A percentile compares a stretch with the other conserved stretches of the same genome.
Conservation (phyloP, 345 rosid species). For the Heritiera fomes region DNA sequence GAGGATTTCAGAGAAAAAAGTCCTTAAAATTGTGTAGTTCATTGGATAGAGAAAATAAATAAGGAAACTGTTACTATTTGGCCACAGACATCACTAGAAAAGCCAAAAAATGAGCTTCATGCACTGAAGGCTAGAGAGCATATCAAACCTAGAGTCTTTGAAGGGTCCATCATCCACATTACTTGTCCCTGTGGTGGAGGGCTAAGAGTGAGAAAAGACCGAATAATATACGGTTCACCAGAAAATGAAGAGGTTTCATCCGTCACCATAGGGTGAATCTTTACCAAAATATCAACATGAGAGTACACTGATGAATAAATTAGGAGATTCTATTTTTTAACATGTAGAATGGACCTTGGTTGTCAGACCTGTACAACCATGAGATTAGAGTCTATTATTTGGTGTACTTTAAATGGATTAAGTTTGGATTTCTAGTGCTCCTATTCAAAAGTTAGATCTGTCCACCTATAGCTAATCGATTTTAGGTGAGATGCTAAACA, state of each 20-base stretch:
- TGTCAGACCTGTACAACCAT: not conserved
- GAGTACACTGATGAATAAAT: not conserved
- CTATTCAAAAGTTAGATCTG: not conserved
- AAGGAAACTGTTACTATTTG: not conserved
- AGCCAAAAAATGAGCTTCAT: not conserved
- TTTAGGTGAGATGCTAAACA: not conserved
- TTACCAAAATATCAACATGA: conserved; percentile 1
- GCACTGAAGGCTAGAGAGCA: conserved; percentile 11
- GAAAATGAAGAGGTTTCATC: not conserved
- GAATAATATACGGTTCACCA: not conserved
- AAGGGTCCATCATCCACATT: conserved; percentile 35
- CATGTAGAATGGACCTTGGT: not conserved
- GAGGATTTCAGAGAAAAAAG: not conserved
- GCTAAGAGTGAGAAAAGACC: conserved; percentile 15
- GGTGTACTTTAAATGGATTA: not conserved
- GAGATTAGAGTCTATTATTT: not conserved
- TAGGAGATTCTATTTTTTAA: not conserved
- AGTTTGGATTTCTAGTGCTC: not conserved
- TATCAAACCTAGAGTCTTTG: conserved; percentile 79
- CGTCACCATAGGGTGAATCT: not conserved
- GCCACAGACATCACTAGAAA: not conserved
- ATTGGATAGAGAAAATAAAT: not conserved
- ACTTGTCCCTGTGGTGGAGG: conserved; percentile 46
- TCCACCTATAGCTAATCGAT: not conserved
- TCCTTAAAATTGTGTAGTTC: not conserved